Conservation (phyloP, 148 eudicot genomes). For the Cornus suecica region DNA sequence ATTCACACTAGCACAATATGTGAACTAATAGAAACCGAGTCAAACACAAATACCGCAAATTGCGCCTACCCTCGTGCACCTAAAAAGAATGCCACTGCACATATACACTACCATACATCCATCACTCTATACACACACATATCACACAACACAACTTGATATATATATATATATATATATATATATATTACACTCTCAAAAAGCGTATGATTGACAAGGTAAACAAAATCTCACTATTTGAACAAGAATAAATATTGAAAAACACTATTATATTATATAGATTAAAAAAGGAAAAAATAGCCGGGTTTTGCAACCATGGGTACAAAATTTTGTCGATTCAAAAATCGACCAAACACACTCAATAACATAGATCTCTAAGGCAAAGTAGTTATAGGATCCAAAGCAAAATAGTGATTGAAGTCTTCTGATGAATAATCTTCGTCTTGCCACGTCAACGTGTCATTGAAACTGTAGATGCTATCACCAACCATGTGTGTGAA, state of each 20-base stretch:
- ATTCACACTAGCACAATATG: too few species aligned
- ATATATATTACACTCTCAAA: not conserved
- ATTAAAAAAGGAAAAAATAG: slow-evolving; percentile 8
- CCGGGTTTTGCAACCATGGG: slow-evolving; percentile 16
- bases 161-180: too few species aligned
- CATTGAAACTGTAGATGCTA: slow-evolving; percentile 23
- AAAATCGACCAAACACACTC: slow-evolving; percentile 20
- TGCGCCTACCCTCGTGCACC: not conserved
- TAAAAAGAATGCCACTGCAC: not conserved
- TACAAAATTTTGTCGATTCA: slow-evolving; percentile 58
- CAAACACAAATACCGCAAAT: not conserved
- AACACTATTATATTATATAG: not conserved
- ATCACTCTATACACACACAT: too few species aligned
- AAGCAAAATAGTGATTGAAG: slow-evolving; percentile 34
- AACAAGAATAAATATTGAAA: slow-evolving; percentile 1
- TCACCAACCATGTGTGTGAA: slow-evolving; percentile 11
- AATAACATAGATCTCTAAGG: too few species aligned
- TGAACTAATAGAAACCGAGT: too few species aligned
- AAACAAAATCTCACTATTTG: slow-evolving; percentile 1
- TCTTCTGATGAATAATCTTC: slow-evolving; percentile 76
- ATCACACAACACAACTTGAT: too few species aligned
- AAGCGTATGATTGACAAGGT: too few species aligned
- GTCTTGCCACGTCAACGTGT: slow-evolving; percentile 36
- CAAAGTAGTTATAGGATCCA: slow-evolving; percentile 43
- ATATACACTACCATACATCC: too few species aligned